Evolutionary conservation across 176 grass and related monocot genomes (phyloP), one percentile per base, ranked within the genome.

Genomic region (Themeda triandra): DNA sequence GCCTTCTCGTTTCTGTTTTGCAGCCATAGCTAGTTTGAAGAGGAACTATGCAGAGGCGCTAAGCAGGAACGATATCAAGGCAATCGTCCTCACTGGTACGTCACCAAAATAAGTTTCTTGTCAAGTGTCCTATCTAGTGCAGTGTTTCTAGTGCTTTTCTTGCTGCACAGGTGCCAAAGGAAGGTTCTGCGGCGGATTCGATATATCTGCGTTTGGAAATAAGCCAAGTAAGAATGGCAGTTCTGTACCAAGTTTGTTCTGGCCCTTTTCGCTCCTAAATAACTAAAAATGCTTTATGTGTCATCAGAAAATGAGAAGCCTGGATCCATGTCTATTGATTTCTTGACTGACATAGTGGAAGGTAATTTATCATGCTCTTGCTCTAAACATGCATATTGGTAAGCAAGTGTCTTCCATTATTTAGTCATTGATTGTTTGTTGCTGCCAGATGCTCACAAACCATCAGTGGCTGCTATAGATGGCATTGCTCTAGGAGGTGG

Each of bases 401-500:
- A 79, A 75, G 12, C 13, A 31, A 18, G 19, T 2, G 6, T 40
- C 69, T 67, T 78, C 76, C 3, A 19, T 69, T 24, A 30, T 84
- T 73, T 58, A 74, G 4, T 24, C 35, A 36, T 63, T 54, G 83
- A 45, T 2, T 88, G 37, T 19, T 87, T 63, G 69, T 66, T 82
- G 53, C 60, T 81, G 60, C 48, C 42, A 95, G 96, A 90, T 91
- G 93, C 92, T 76, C 81, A 39, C 69, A 98, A 95, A 66, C 96
- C 91, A 5, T 88, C 89, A 66, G 91, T 95, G 69, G 89, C 92
- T 89, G 96, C 96, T 51, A 93, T 98, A 80, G 91, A 95, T 69
- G 85, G 96, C 45, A 29, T 98, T 85, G 93, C 91, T 88, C 83
- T 98, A 68, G 96, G 96, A 71, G 96, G 96, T 1, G 93, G 93